Base-by-base conservation (phyloP, 306 rosid genomes). In the Dicorynia guianensis region DNA sequence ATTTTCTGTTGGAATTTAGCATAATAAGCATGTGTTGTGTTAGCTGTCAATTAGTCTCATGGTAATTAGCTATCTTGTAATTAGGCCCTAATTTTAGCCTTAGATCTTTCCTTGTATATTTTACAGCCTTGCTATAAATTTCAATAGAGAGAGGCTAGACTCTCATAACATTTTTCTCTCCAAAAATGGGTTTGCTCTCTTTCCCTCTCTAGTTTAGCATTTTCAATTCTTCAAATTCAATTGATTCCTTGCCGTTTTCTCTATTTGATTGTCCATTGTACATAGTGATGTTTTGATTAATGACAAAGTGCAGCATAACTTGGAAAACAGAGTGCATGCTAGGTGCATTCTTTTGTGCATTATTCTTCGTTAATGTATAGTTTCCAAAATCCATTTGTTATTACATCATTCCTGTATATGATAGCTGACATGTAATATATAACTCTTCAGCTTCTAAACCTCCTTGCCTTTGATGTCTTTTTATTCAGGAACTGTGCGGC, bases 401-500 rank as follows among this genome's bases (percentile, higher is more conserved):
- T 46, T 56, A 43, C 63, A 44, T 67, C 11, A 30, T 38, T 56
- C 68, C 39, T 12, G 38, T 46, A 44, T 54, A 11, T 59, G 57
- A 43, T 77, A 40, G 74, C 63, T 47, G 67, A 57, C 18, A 52
- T 36, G 7, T 59, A 61, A 13, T 47, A 60, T 46, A 53, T 66
- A 62, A 70, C 11, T 63, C 54, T 42, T 17, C 63, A 63, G 40
- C 57, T 63, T 84, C 60, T 56, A 47, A n/a, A 40, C 39, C 71
- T 61, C 50, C n/a, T 33, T 18, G 48, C 62, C 30, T 61, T 70
- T 67, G 81, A 33, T 69, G 83, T 50, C 72, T 77, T 67, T 75
- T 46, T 72, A 57, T 79, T 66, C 84, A 95, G 99, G 99, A 85
- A 92, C 99, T 74, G 96, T 95, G 38, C 85, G 99, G 58, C 85